Evolutionary conservation across 768 basidiomycete genomes (phyloP).

Genomic region (Trametopsis cervina): DNA sequence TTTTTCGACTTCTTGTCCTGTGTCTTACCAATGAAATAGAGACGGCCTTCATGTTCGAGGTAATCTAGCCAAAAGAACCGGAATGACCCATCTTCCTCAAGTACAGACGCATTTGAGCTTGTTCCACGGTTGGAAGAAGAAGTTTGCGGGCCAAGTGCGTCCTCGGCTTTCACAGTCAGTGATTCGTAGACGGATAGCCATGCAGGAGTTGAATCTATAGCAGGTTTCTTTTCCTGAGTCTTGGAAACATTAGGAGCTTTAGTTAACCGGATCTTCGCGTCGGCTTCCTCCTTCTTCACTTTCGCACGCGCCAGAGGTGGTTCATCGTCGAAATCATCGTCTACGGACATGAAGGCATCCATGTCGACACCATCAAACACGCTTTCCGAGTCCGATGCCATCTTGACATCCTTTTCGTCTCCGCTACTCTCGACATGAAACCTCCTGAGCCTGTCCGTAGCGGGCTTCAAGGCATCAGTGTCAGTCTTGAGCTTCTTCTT

Average conservation of each 20-base stretch:
- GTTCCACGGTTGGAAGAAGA: conserved; percentile 20
- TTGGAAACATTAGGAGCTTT: conserved; percentile 15
- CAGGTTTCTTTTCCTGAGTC: conserved; percentile 33
- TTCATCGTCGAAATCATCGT: conserved; percentile 44
- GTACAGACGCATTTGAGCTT: conserved; percentile 41
- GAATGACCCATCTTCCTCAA: conserved; percentile 80
- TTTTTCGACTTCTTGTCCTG: conserved; percentile 62
- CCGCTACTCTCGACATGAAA: conserved; percentile 23
- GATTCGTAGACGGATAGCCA: conserved; percentile 78
- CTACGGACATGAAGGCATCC: conserved; percentile 50
- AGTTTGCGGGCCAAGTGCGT: conserved; percentile 41
- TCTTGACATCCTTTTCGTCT: conserved; percentile 31
- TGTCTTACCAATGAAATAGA: conserved; percentile 90
- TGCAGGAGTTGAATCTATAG: conserved; percentile 40
- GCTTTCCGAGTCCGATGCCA: conserved; percentile 23
- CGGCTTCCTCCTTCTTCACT: conserved; percentile 19
- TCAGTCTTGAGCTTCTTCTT: conserved; percentile 56
- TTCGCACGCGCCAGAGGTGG: conserved; percentile 21
- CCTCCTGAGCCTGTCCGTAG: conserved; percentile 49
- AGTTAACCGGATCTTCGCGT: conserved; percentile 15
- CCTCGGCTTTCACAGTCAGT: conserved; percentile 52
- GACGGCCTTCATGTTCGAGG: conserved; percentile 74
- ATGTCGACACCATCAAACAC: conserved; percentile 50
- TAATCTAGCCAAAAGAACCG: conserved; percentile 97
- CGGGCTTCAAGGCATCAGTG: conserved; percentile 40